Base-by-base conservation (phyloP, 129 eudicot genomes). In the Centaurea solstitialis region DNA sequence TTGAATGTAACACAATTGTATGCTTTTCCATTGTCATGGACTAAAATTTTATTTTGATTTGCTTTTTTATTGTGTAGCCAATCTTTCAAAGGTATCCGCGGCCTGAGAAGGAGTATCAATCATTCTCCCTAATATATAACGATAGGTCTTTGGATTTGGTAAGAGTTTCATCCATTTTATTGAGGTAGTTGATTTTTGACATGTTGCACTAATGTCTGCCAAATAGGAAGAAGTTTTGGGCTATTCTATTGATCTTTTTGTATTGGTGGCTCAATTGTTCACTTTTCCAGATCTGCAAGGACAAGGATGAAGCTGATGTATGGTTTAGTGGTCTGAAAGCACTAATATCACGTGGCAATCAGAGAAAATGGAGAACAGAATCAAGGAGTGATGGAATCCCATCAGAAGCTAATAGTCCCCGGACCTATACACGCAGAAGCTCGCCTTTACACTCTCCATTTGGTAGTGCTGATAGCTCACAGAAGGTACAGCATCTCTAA, bases 251-350 rank as follows among this genome's bases (percentile, higher is more conserved):
- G 13, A 12, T 75, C 73, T 41, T 75, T 47, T 40, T 76, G 69
- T 30, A 39, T n/a, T 68, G 17, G 68, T 71, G 70, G 35, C 43
- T 64, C 50, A 9, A 73, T 33, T 64, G 22, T 68, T 80, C 72
- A 6, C n/a, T 40, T 18, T 67, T 79, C 18, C 77, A 95, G 99
- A 95, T 95, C 66, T 95, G 99, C 84, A 93, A 95, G 90, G 99
- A 95, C 79, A 95, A 95, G 86, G 99, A 95, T 83, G 99, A 95
- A 91, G 98, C 98, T 3, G 99, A 95, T 82, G 97, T 95, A 70
- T 95, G 99, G 99, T 95, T 95, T 93, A 95, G 98, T 84, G 99
- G 99, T 73, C 93, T 95, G 35, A 95, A 95, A 87, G 93, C 98
- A 77, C 83, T 95, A 83, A 89, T 95, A 72, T 89, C 99, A 75